Base-by-base conservation (phyloP, 768 basidiomycete genomes). In the Hericium coralloides region DNA sequence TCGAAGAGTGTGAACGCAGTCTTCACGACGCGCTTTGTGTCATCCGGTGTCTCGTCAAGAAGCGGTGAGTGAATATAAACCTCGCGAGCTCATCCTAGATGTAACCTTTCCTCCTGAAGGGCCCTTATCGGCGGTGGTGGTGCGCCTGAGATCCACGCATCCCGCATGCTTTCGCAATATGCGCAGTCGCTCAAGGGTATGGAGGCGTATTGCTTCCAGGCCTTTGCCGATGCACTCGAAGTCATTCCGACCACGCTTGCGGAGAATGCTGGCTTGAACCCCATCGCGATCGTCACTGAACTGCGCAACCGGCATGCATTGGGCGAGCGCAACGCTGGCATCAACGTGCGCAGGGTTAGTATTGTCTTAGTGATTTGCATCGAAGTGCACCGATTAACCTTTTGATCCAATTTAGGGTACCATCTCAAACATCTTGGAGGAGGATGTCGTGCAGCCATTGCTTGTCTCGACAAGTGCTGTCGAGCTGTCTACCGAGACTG, bases 171-270 rank as follows among this genome's bases (percentile, higher is more conserved):
- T 50, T 86, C 92, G 1, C 91, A 97, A 70, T 82, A 95, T 64
- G 85, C 94, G 1, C 92, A 95, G 63, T 88, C 92, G 1, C 79
- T 98, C 59, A 95, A 89, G 71, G 95, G 97, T 51, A 98, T 98
- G 88, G 95, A 98, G 71, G 92, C 95, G 9, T 98, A 98, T 72
- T 98, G 97, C 72, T 97, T 98, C 84, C 92, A 97, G 65, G 95
- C 94, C 3, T 99, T 93, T 67, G 95, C 97, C 26, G 95, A 98
- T 66, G 94, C 97, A 1, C 79, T 99, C 51, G 97, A 98, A 71
- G 90, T 98, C 60, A 98, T 99, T 60, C 97, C 97, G 4, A 95
- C 88, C 2, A 99, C 97, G 0, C 78, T 99, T 20, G 97, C 97
- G 23, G 97, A 99, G 74, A 99, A 99, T 68, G 97, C 97, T 22